Evolutionary conservation across 1,284 basidiomycete genomes (phyloP).

Genomic region (Caloboletus firmus): DNA sequence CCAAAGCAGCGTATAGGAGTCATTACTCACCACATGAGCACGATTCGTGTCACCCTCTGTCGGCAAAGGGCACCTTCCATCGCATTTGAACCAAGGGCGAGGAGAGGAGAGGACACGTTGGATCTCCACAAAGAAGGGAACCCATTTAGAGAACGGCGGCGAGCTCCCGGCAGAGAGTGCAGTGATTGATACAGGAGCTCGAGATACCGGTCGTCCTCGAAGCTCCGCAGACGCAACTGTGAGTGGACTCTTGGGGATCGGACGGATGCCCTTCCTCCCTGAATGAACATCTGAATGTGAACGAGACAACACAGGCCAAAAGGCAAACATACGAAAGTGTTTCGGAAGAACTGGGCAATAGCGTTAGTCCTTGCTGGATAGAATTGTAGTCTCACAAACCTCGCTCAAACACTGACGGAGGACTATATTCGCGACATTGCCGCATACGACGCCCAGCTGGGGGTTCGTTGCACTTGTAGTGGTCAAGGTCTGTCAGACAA

Average conservation of each 20-base stretch:
- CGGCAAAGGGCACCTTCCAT: slow-evolving; percentile 20
- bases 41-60: slow-evolving; percentile 1
- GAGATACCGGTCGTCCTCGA: slow-evolving; percentile 18
- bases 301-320: neutral
- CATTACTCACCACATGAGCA: slow-evolving; percentile 28
- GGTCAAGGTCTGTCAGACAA: slow-evolving; percentile 24
- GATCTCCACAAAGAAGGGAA: slow-evolving; percentile 9
- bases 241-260: neutral
- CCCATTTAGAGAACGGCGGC: slow-evolving; percentile 14
- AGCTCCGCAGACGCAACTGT: neutral
- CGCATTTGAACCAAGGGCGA: slow-evolving; percentile 12
- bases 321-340: slow-evolving; percentile 11
- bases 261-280: slow-evolving; percentile 3
- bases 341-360: slow-evolving; percentile 2
- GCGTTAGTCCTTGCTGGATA: neutral
- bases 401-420: slow-evolving; percentile 1
- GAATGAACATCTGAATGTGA: neutral
- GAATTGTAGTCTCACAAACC: slow-evolving; percentile 12
- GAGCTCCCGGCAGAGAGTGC: slow-evolving; percentile 23
- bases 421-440: neutral
- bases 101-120: slow-evolving; percentile 28
- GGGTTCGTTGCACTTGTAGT: slow-evolving; percentile 26
- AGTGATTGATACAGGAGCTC: slow-evolving; percentile 11
- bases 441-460: neutral
- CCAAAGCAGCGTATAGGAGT: neutral